Conservation (phyloP, 148 eudicot species). For the Bassia scoparia region DNA sequence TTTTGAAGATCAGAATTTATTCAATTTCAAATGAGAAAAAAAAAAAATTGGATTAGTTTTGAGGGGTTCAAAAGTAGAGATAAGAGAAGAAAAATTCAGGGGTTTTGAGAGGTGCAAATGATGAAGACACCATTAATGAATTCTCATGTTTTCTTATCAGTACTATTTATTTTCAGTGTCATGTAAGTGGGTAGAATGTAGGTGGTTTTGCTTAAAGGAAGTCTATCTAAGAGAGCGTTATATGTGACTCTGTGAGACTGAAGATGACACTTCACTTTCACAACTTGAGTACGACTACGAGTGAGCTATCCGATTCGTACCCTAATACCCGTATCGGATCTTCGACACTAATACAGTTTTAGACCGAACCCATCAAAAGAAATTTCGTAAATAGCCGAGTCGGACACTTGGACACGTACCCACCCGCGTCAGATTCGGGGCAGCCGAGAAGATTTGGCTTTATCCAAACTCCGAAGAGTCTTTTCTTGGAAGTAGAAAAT, state of each 20-base stretch:
- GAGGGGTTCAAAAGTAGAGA: background rate
- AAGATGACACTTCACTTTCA: conserved; percentile 20
- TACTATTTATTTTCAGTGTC: background rate
- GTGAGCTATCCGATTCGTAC: too few relatives aligned
- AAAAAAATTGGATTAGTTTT: background rate
- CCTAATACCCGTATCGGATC: too few relatives aligned
- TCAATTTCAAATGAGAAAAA: background rate
- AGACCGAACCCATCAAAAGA: too few relatives aligned
- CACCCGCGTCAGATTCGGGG: too few relatives aligned
- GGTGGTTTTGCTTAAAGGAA: conserved; percentile 11
- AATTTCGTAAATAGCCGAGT: too few relatives aligned
- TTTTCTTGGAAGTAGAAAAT: too few relatives aligned
- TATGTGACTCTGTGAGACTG: conserved; percentile 19
- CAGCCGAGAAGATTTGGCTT: background rate
- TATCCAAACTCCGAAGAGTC: background rate
- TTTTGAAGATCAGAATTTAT: background rate
- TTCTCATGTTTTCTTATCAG: background rate
- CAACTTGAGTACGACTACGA: too few relatives aligned
- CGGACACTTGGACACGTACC: too few relatives aligned
- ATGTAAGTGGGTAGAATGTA: conserved; percentile 12
- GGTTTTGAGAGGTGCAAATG: background rate
- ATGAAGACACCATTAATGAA: background rate
- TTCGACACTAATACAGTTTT: too few relatives aligned
- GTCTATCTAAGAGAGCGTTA: background rate
- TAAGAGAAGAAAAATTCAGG: background rate